A percentile compares a stretch with the other conserved stretches of the same genome.
phyloP scores from a whole-genome alignment of 345 rosid genomes.

The Populus simonii region DNA sequence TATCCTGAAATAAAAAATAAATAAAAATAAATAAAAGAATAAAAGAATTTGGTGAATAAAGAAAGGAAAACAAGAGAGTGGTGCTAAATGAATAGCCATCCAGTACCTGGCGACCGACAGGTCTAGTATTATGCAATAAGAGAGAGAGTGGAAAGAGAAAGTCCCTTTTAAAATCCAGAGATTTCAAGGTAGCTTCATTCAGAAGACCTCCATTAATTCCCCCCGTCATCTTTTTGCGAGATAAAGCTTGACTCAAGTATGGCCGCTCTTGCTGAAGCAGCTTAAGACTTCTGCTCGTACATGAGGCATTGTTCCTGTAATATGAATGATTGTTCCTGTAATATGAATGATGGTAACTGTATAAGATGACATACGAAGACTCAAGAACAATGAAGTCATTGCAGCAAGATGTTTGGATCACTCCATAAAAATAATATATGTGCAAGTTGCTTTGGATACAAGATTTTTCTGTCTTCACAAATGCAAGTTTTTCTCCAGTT shows the following conservation, averaged over 20 bases:
- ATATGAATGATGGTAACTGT: constrained; percentile 16
- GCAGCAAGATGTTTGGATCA: no score
- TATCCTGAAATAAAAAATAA: constrained; percentile 61
- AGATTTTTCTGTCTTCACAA: not conserved
- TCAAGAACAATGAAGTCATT: not conserved
- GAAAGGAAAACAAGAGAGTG: not conserved
- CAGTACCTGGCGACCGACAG: constrained; percentile 84
- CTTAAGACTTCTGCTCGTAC: constrained; percentile 41
- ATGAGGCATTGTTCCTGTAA: constrained; percentile 49
- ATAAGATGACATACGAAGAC: constrained; percentile 3
- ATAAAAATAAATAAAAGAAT: constrained; percentile 20
- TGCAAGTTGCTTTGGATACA: not conserved
- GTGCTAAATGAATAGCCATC: constrained; percentile 10
- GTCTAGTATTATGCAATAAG: constrained; percentile 76
- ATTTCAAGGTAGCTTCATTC: constrained; percentile 64
- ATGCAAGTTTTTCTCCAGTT: not conserved
- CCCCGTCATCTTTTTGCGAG: constrained; percentile 81
- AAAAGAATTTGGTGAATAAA: constrained; percentile 2
- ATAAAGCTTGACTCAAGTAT: constrained; percentile 56
- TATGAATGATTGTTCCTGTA: constrained; percentile 43
- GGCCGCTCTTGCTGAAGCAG: constrained; percentile 59
- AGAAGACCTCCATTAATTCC: constrained; percentile 89
- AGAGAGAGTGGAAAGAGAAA: constrained; percentile 74
- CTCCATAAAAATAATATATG: not conserved
- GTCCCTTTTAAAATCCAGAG: constrained; percentile 70